These are phyloP conservation scores for Botrytis fragariae DNA, from an alignment of 2,329 filamentous ascomycete genomes.

Conservation along the genomic window DNA sequence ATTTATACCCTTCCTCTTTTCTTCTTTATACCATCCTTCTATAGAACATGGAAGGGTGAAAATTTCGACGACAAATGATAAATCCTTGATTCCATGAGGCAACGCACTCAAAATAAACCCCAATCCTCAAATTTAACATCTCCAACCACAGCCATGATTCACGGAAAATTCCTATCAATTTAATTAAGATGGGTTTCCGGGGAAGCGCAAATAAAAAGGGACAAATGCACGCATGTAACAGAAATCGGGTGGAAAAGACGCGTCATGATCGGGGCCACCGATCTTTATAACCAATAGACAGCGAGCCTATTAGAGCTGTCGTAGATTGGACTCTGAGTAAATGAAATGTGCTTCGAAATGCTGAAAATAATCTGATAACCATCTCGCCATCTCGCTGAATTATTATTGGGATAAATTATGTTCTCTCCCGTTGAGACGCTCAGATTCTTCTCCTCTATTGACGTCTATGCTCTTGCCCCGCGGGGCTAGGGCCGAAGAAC, in stretches of 20 bases:
- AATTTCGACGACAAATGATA: neutral
- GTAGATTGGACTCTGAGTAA: neutral
- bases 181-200: neutral
- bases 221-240: neutral
- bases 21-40: conserved; percentile 6
- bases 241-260: neutral
- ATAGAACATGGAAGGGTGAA: neutral
- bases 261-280: neutral
- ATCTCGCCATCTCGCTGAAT: neutral
- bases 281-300: conserved; percentile 8
- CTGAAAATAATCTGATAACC: neutral
- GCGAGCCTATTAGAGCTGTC: conserved; percentile 2
- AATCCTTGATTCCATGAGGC: neutral
- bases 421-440: conserved; percentile 25
- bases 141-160: neutral
- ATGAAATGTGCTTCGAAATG: conserved; percentile 3
- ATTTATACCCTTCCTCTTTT: conserved; percentile 8
- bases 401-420: conserved; percentile 21
- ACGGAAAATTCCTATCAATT: neutral
- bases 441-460: conserved; percentile 30
- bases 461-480: conserved; percentile 36
- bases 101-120: neutral
- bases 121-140: neutral
- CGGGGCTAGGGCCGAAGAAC: conserved; percentile 19
- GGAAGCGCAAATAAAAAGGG: neutral